These are phyloP conservation scores for Solidago caesia DNA, from an alignment of 129 eudicot genomes.

Conservation along the genomic window DNA sequence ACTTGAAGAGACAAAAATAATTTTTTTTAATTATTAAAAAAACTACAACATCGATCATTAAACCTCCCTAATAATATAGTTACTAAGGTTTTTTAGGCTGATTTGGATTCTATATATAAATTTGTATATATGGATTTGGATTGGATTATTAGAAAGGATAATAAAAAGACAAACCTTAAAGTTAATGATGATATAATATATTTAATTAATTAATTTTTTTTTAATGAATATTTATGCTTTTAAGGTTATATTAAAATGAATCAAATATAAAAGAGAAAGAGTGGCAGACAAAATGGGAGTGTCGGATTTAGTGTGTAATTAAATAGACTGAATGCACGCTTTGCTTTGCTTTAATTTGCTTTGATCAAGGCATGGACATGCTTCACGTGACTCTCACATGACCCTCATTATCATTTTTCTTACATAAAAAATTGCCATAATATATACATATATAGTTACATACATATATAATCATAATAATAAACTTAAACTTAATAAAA, in stretches of 20 bases:
- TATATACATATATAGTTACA: too few relatives aligned
- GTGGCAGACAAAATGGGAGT: slow-evolving; percentile 46
- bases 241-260: slow-evolving; percentile 19
- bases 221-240: slow-evolving; percentile 29
- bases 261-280: slow-evolving; percentile 6
- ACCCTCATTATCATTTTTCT: slow-evolving; percentile 32
- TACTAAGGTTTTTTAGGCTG: too few relatives aligned
- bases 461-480: too few relatives aligned
- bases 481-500: too few relatives aligned
- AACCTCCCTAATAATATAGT: too few relatives aligned
- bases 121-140: background rate
- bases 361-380: slow-evolving; percentile 33
- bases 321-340: slow-evolving; percentile 37
- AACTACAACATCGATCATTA: too few relatives aligned
- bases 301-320: slow-evolving; percentile 44
- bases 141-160: background rate
- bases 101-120: too few relatives aligned
- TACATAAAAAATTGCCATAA: too few relatives aligned
- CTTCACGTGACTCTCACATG: slow-evolving; percentile 44
- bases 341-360: slow-evolving; percentile 33
- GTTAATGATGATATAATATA: slow-evolving; percentile 16
- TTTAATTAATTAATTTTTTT: slow-evolving; percentile 1
- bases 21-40: too few relatives aligned
- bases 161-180: slow-evolving; percentile 14
- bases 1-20: too few relatives aligned